phyloP scores from a whole-genome alignment of 2,329 filamentous ascomycete genomes.

The Colletotrichum sidae region DNA sequence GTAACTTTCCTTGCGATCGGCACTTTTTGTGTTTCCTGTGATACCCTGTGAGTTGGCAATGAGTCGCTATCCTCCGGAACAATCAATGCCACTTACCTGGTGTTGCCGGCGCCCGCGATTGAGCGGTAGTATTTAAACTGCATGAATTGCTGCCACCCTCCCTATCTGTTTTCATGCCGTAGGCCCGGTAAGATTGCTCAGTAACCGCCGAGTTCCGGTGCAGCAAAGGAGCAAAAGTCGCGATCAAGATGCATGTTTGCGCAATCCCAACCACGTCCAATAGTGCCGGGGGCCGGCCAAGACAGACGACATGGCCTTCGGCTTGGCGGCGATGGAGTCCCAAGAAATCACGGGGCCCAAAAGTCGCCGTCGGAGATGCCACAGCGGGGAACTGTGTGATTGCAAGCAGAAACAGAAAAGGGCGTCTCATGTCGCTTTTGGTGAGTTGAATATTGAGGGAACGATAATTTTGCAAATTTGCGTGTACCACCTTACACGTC shows the following conservation, averaged over 20 bases:
- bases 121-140: too few relatives aligned
- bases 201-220: background rate
- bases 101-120: too few relatives aligned
- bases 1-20: constrained; percentile 11
- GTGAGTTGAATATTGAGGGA: too few relatives aligned
- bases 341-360: constrained; percentile 1
- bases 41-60: background rate
- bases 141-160: background rate
- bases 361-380: background rate
- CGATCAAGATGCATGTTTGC: constrained; percentile 27
- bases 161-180: background rate
- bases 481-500: too few relatives aligned
- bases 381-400: background rate
- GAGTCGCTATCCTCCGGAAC: constrained; percentile 2
- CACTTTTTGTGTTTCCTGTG: background rate
- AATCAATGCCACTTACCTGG: background rate
- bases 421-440: background rate
- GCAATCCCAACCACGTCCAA: constrained; percentile 14
- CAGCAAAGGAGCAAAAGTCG: background rate
- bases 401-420: background rate
- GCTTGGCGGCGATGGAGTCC: constrained; percentile 13
- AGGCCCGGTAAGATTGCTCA: background rate
- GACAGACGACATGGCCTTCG: background rate
- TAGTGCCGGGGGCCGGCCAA: background rate
- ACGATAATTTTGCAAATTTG: too few relatives aligned